Base-by-base conservation (phyloP, 306 rosid genomes). In the Luffa acutangula region DNA sequence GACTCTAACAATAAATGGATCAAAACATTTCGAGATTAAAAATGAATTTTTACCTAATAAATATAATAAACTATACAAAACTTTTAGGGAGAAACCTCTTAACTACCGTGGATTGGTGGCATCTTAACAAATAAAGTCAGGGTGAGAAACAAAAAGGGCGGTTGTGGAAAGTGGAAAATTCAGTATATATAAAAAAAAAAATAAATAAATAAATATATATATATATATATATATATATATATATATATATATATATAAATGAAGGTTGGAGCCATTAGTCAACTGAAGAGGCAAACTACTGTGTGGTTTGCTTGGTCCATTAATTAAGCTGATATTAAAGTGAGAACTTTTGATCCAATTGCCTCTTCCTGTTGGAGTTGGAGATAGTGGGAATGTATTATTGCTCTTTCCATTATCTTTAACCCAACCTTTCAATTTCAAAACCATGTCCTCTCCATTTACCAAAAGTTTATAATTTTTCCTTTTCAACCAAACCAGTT, bases 291-390 rank as follows among this genome's bases (percentile, higher is more conserved):
- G 37, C 76, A 43, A 66, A 70, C 37, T 43, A 45, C 76, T 70
- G 56, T 70, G 36, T 20, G 56, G 37, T 45, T 70, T 70, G 56
- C 56, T 70, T 42, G 76, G 56, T 45, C 76, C 76, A 33, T 62
- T 8, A 20, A 67, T 70, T 67, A 43, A 67, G 74, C 41, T 41
- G 31, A 70, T 43, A 20, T 70, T 70, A 67, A 67, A 67, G 49
- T 1, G 33, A 67, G 51, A 67, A 67, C 51, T 41, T 67, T 67
- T 42, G 8, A 13, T 70, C 20, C 37, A 70, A 70, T 70, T 70
- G 76, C 76, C 56, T 20, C 39, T 70, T 45, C 76, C 76, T 70
- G 76, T 70, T 70, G 56, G 76, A 70, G 56, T 70, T 70, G 76
- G 56, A 70, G 39, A 45, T 70, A 43, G 34, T 45, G 76, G 56